Conservation (phyloP, 2,329 filamentous ascomycete genomes). For the Penicillium italicum region DNA sequence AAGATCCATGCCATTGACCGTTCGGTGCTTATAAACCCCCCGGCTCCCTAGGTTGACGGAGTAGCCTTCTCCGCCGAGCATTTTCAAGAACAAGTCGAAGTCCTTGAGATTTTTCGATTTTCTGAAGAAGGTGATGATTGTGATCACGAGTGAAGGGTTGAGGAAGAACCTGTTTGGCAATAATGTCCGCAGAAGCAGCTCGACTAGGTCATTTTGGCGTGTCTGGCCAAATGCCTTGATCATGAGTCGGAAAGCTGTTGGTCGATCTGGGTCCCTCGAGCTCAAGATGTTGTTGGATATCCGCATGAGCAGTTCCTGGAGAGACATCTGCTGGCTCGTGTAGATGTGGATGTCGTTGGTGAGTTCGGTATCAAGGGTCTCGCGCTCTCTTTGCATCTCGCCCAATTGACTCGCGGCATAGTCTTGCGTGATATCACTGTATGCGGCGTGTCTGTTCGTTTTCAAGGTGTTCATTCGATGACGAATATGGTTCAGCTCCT, state of each 20-base stretch:
- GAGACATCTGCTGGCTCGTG: slow-evolving; percentile 28
- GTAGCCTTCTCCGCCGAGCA: slow-evolving; percentile 35
- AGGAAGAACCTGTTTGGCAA: slow-evolving; percentile 39
- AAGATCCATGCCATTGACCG: slow-evolving; percentile 38
- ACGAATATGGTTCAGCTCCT: slow-evolving; percentile 33
- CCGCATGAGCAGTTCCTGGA: slow-evolving; percentile 36
- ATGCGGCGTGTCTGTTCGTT: slow-evolving; percentile 21
- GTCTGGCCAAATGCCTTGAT: slow-evolving; percentile 38
- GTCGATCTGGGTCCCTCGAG: slow-evolving; percentile 37
- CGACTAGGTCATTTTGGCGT: slow-evolving; percentile 40
- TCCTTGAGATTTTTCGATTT: slow-evolving; percentile 41
- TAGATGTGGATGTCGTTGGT: slow-evolving; percentile 30
- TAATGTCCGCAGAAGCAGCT: slow-evolving; percentile 38
- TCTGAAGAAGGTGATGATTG: slow-evolving; percentile 38
- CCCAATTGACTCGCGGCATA: slow-evolving; percentile 21
- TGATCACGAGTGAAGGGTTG: slow-evolving; percentile 35
- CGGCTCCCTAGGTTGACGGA: slow-evolving; percentile 33
- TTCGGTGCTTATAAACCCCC: slow-evolving; percentile 24
- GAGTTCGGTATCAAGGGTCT: slow-evolving; percentile 29
- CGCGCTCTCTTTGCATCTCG: slow-evolving; percentile 16
- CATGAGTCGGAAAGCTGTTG: slow-evolving; percentile 32
- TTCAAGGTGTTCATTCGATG: slow-evolving; percentile 33
- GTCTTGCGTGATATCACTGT: slow-evolving; percentile 33
- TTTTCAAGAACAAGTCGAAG: slow-evolving; percentile 41
- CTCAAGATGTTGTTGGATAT: slow-evolving; percentile 36